Conservation (phyloP, 1,284 basidiomycete genomes). For the Hortiboletus rubellus region DNA sequence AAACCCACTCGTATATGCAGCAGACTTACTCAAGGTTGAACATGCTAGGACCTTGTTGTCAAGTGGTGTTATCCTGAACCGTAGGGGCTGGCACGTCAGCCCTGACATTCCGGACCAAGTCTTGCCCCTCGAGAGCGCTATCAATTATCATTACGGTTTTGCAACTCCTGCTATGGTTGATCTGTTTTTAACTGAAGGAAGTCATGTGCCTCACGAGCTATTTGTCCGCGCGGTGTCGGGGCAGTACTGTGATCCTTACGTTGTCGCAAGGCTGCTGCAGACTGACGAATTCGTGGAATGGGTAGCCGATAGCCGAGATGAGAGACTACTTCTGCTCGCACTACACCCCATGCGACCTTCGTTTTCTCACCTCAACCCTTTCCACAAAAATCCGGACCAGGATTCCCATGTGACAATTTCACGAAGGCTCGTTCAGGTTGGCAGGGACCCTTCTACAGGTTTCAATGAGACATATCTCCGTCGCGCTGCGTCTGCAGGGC, state of each 20-base stretch:
- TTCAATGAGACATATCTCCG: neutral
- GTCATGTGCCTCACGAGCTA: neutral
- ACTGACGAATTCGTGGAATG: slow-evolving; percentile 10
- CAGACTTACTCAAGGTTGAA: neutral
- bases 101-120: neutral
- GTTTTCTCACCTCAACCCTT: too few relatives aligned
- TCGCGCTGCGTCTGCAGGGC: neutral
- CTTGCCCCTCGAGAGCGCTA: slow-evolving; percentile 1
- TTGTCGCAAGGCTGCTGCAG: neutral
- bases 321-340: neutral
- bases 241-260: too few relatives aligned
- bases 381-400: neutral
- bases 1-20: slow-evolving; percentile 11
- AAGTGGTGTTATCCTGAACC: neutral
- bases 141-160: neutral
- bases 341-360: neutral
- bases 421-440: slow-evolving; percentile 9
- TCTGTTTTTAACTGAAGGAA: neutral
- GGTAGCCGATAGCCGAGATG: neutral
- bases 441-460: neutral
- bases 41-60: slow-evolving; percentile 9
- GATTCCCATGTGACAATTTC: neutral
- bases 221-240: too few relatives aligned
- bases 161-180: neutral
- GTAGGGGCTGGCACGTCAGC: neutral